phyloP scores from a whole-genome alignment of 2,329 filamentous ascomycete genomes.

The Cercospora sp. region DNA sequence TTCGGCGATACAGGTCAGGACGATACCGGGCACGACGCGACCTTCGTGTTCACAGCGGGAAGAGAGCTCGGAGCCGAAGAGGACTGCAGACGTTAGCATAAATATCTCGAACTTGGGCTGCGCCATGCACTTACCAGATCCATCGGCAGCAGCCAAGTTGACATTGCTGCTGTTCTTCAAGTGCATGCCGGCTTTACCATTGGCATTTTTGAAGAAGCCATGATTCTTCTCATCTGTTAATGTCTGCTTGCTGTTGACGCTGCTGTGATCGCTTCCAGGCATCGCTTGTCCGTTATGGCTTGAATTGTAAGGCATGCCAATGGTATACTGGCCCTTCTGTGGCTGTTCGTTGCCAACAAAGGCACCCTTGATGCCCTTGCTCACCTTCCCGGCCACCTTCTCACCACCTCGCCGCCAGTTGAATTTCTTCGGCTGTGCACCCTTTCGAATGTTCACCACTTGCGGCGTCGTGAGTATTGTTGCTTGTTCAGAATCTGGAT shows the following conservation, averaged over 20 bases:
- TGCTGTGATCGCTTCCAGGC: conserved; percentile 36
- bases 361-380: conserved; percentile 89
- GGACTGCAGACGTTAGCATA: conserved; percentile 44
- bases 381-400: conserved; percentile 88
- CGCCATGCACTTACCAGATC: conserved; percentile 34
- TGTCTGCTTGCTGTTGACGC: conserved; percentile 28
- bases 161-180: conserved; percentile 48
- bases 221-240: conserved; percentile 32
- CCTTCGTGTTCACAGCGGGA: conserved; percentile 86
- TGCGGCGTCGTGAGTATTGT: conserved; percentile 73
- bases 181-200: conserved; percentile 37
- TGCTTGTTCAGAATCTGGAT: conserved; percentile 64
- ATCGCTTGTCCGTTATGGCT: conserved; percentile 32
- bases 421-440: conserved; percentile 83
- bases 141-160: conserved; percentile 41
- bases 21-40: conserved; percentile 82
- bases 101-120: not conserved
- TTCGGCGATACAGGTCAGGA: conserved; percentile 92
- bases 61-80: conserved; percentile 88
- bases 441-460: conserved; percentile 91
- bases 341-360: conserved; percentile 57
- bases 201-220: conserved; percentile 41
- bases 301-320: conserved; percentile 38
- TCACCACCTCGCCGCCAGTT: conserved; percentile 98
- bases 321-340: conserved; percentile 32